These are phyloP conservation scores for Physcia stellaris DNA, from an alignment of 495 filamentous ascomycete genomes.

Conservation along the genomic window DNA sequence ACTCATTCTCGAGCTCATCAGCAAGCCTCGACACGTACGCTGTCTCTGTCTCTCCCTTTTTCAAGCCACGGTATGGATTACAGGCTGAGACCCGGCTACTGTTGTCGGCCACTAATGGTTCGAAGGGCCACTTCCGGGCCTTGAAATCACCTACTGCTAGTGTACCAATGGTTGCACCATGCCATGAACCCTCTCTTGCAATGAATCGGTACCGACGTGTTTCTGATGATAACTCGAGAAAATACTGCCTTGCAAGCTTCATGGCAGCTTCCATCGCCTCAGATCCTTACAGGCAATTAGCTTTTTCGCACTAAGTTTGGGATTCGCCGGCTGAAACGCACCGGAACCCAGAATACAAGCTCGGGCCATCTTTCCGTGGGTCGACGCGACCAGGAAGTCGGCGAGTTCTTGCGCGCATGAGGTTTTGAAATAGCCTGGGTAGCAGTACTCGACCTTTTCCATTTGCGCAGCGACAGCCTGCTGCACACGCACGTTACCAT, in stretches of 20 bases:
- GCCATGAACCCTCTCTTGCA: constrained; percentile 51
- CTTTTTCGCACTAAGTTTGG: not conserved
- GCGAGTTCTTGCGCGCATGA: constrained; percentile 27
- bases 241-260: constrained; percentile 35
- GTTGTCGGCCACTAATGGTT: constrained; percentile 21
- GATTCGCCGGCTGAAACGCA: constrained; percentile 22
- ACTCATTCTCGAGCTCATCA: constrained; percentile 48
- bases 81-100: constrained; percentile 24
- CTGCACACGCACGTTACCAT: constrained; percentile 29
- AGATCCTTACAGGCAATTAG: constrained; percentile 30
- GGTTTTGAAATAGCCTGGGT: constrained; percentile 31
- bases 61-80: constrained; percentile 25
- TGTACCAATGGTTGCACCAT: constrained; percentile 56
- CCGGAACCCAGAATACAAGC: constrained; percentile 41
- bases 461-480: constrained; percentile 27
- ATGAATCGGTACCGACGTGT: constrained; percentile 44
- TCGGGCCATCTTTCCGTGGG: constrained; percentile 31
- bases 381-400: constrained; percentile 28
- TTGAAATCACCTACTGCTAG: constrained; percentile 30
- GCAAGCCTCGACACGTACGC: constrained; percentile 27
- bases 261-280: constrained; percentile 46
- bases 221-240: constrained; percentile 20
- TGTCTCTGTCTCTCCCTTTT: constrained; percentile 18
- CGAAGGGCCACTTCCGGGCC: constrained; percentile 17
- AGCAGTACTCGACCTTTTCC: constrained; percentile 26